Conservation (phyloP, 257 asterid species). For the Salvia hispanica region DNA sequence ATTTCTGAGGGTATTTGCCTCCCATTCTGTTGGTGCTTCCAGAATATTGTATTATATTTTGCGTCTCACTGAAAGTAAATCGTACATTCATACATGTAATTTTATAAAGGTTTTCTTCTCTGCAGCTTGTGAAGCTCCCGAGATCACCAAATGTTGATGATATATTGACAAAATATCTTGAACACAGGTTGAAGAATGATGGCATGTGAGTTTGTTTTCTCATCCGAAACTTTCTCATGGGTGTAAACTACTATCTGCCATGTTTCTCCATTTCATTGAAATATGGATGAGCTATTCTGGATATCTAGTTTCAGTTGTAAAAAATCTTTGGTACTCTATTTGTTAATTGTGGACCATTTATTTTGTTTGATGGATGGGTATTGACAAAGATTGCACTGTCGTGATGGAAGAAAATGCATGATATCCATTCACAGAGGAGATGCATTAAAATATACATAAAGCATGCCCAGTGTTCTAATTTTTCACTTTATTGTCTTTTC, state of each 20-base stretch:
- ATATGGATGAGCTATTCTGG: slow-evolving; percentile 18
- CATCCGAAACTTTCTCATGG: slow-evolving; percentile 25
- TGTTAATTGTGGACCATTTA: slow-evolving; percentile 12
- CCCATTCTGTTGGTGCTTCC: slow-evolving; percentile 10
- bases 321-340: neutral
- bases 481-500: neutral
- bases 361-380: neutral
- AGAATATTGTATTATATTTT: slow-evolving; percentile 14
- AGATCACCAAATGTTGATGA: slow-evolving; percentile 88
- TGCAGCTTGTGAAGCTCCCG: slow-evolving; percentile 96
- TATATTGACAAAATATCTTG: slow-evolving; percentile 74
- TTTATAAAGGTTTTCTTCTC: slow-evolving; percentile 17
- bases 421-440: slow-evolving; percentile 1
- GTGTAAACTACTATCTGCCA: slow-evolving; percentile 8
- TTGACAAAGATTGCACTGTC: neutral
- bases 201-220: slow-evolving; percentile 65
- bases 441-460: slow-evolving; percentile 4
- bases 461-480: neutral
- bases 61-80: neutral
- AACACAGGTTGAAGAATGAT: slow-evolving; percentile 78
- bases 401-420: slow-evolving; percentile 14
- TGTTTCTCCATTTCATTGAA: slow-evolving; percentile 21
- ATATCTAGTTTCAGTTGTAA: slow-evolving; percentile 12
- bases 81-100: neutral
- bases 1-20: slow-evolving; percentile 1